Evolutionary conservation across 768 basidiomycete genomes (phyloP).

Genomic region (Collybia sp.): DNA sequence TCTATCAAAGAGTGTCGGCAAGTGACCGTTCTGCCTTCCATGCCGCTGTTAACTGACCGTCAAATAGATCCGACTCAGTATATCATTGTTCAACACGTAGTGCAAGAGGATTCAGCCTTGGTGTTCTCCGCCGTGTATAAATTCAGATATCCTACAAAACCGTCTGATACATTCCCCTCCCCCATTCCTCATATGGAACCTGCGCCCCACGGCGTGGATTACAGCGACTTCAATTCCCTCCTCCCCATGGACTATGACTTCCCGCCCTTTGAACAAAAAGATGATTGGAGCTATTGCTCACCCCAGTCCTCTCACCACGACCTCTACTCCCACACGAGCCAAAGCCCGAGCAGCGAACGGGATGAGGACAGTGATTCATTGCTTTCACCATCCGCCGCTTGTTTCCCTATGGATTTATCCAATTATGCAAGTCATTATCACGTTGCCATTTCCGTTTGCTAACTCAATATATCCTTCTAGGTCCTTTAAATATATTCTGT

Average conservation of each 20-base stretch:
- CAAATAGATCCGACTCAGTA: constrained; percentile 59
- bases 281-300: neutral
- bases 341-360: constrained; percentile 6
- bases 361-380: constrained; percentile 11
- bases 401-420: constrained; percentile 23
- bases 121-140: constrained; percentile 58
- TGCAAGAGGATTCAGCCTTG: constrained; percentile 26
- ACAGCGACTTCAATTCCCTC: constrained; percentile 12
- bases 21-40: constrained; percentile 11
- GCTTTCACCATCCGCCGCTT: constrained; percentile 18
- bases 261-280: neutral
- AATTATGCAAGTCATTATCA: constrained; percentile 25
- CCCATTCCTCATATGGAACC: constrained; percentile 8
- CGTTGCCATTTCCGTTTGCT: neutral
- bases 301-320: neutral
- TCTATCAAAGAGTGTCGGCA: constrained; percentile 52
- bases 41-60: constrained; percentile 5
- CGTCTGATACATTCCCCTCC: constrained; percentile 8
- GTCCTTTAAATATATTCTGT: constrained; percentile 1
- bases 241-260: constrained; percentile 16
- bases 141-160: constrained; percentile 37
- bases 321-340: constrained; percentile 4
- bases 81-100: constrained; percentile 63
- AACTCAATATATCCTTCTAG: neutral
- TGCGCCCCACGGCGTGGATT: constrained; percentile 7